Evolutionary conservation across 1,284 basidiomycete genomes (phyloP), one percentile per base, ranked within the genome.

Genomic region (Chalciporus sp.): DNA sequence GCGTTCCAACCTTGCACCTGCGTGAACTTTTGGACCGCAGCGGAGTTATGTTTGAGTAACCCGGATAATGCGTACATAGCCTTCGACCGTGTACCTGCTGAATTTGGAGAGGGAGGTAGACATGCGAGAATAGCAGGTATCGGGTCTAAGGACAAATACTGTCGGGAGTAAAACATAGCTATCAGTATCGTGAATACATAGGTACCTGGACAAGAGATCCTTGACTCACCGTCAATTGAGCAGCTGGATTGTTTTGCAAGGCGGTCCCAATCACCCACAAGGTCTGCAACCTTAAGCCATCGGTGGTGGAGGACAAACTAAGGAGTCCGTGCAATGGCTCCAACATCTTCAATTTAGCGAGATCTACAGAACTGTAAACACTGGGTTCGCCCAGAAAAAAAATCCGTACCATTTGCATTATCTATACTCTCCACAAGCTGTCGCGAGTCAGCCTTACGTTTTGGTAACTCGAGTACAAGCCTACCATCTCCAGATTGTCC

Each of bases 221-320:
- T 35, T 10, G 9, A 81, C 89, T 64, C 65, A 97, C 92, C 1
- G 88, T 84, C 47, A 84, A 80, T 67, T 98, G 96, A 0, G 94
- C 94, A 50, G 89, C 82, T 5, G 93, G 90, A 64, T 98, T 99
- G 71, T 99, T 98, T 71, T 98, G 95, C 2, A 96, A 74, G 0
- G 96, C 95, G 0, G 96, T 98, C 5, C 96, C 96, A 17, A 92
- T 80, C 8, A 98, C 88, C 96, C 96, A 98, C 11, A 95, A 77
- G 0, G 88, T 85, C 53, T 92, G 87, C 47, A 82, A 76, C 60
- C 86, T 86, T 31, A 98, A 82, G 10, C 77, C 76, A 26, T 84
- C 79, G 6, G 87, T 76, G 1, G 84, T 79, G 0, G 73, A 66
- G 6, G 81, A 68, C 4, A 83, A 78, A 1, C 76, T 76, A 31